These are phyloP conservation scores for Stemphylium beticola DNA, from an alignment of 2,329 filamentous ascomycete genomes.

Conservation along the genomic window DNA sequence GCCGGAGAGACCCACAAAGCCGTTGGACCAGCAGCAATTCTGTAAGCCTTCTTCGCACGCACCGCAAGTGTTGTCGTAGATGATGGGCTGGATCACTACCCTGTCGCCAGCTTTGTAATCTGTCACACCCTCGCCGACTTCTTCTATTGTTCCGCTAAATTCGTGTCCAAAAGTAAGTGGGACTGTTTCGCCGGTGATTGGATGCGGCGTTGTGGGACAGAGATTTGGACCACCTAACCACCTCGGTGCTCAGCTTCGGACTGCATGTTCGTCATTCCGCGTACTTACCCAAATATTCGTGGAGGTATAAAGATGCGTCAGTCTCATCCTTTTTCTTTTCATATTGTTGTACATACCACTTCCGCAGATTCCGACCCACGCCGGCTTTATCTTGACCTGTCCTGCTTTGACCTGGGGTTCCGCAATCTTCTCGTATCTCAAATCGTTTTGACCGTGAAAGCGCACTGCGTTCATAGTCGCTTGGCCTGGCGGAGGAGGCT, in stretches of 20 bases:
- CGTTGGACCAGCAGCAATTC: conserved; percentile 62
- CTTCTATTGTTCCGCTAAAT: conserved; percentile 59
- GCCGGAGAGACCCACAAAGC: conserved; percentile 60
- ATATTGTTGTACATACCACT: conserved; percentile 32
- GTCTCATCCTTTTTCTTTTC: neutral
- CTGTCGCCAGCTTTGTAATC: conserved; percentile 57
- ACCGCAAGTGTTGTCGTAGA: conserved; percentile 60
- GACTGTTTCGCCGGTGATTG: conserved; percentile 59
- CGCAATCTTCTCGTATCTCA: conserved; percentile 53
- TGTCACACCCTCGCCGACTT: conserved; percentile 57
- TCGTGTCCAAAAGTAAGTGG: conserved; percentile 63
- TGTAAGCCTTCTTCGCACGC: conserved; percentile 60
- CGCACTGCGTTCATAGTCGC: conserved; percentile 55
- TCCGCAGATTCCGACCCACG: conserved; percentile 53
- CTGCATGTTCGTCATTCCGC: conserved; percentile 1
- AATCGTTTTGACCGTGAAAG: conserved; percentile 54
- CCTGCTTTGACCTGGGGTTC: conserved; percentile 49
- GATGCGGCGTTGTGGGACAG: conserved; percentile 60
- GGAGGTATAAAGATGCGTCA: conserved; percentile 45
- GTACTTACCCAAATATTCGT: conserved; percentile 52
- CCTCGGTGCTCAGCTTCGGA: conserved; percentile 27
- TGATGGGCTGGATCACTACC: conserved; percentile 60
- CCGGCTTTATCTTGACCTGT: conserved; percentile 52
- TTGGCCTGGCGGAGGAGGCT: conserved; percentile 22
- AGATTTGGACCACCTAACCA: conserved; percentile 55